These are phyloP conservation scores for Kwoniella newhampshirensis DNA, from an alignment of 768 basidiomycete genomes.

Conservation along the genomic window DNA sequence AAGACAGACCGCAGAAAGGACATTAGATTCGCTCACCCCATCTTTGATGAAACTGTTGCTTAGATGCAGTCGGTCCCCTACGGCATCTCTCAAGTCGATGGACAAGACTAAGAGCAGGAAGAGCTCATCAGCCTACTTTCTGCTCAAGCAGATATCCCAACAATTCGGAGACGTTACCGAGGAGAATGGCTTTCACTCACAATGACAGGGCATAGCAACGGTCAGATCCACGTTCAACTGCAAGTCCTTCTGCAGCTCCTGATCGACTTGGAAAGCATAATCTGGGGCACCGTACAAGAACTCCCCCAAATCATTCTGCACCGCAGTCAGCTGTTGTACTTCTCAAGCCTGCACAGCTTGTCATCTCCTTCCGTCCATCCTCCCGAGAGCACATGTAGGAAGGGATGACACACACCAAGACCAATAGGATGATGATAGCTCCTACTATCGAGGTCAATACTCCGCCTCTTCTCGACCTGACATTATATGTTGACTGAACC, in stretches of 20 bases:
- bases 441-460: constrained; percentile 47
- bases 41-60: constrained; percentile 78
- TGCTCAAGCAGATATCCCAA: too few relatives aligned
- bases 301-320: constrained; percentile 78
- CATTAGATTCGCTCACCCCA: constrained; percentile 71
- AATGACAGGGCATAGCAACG: constrained; percentile 88
- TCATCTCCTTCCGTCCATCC: too few relatives aligned
- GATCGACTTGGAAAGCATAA: constrained; percentile 83
- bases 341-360: too few relatives aligned
- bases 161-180: too few relatives aligned
- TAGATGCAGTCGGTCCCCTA: constrained; percentile 88
- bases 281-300: constrained; percentile 93
- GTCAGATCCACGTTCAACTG: constrained; percentile 88
- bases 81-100: constrained; percentile 84
- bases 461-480: constrained; percentile 43
- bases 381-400: neutral
- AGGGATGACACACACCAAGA: constrained; percentile 32
- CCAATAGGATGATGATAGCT: constrained; percentile 46
- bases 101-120: constrained; percentile 62
- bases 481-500: constrained; percentile 51
- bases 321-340: neutral
- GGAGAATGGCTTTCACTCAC: too few relatives aligned
- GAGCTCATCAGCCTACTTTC: neutral
- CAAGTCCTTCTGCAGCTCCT: constrained; percentile 61
- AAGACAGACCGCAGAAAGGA: too few relatives aligned